Conservation (phyloP, 1,139 yeast genomes). For the Blastobotrys indianensis region DNA sequence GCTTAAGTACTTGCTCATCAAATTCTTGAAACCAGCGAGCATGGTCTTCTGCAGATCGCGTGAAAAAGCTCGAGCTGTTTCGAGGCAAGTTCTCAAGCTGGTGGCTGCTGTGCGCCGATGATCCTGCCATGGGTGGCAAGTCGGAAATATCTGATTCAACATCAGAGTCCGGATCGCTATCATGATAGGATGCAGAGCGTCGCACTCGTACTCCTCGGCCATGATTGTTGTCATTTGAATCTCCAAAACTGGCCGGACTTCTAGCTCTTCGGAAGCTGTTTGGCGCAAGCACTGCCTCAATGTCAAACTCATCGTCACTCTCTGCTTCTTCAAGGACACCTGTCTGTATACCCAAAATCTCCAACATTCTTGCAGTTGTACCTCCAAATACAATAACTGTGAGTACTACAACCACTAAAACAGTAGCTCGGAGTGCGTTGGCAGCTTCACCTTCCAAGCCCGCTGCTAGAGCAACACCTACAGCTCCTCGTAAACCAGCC, state of each 20-base stretch:
- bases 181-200: slow-evolving; percentile 24
- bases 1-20: slow-evolving; percentile 93
- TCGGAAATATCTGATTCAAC: slow-evolving; percentile 29
- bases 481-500: slow-evolving; percentile 99
- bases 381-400: slow-evolving; percentile 98
- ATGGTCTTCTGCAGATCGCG: slow-evolving; percentile 53
- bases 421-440: slow-evolving; percentile 85
- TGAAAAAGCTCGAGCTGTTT: slow-evolving; percentile 21
- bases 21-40: slow-evolving; percentile 90
- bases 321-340: slow-evolving; percentile 82
- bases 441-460: slow-evolving; percentile 95
- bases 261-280: slow-evolving; percentile 1
- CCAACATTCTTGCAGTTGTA: slow-evolving; percentile 96
- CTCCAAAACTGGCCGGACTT: neutral
- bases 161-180: slow-evolving; percentile 20
- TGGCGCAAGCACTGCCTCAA: slow-evolving; percentile 55
- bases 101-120: slow-evolving; percentile 14
- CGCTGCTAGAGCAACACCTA: slow-evolving; percentile 97
- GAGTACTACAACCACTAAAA: slow-evolving; percentile 89
- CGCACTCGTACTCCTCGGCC: slow-evolving; percentile 17
- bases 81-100: slow-evolving; percentile 39
- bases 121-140: slow-evolving; percentile 31
- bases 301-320: slow-evolving; percentile 92
- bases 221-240: neutral
- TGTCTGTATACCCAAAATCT: slow-evolving; percentile 83